Percentiles rank a stretch among this genome's conserved stretches.
Conservation (phyloP, 305 asterid genomes). For the Fraxinus nigra region DNA sequence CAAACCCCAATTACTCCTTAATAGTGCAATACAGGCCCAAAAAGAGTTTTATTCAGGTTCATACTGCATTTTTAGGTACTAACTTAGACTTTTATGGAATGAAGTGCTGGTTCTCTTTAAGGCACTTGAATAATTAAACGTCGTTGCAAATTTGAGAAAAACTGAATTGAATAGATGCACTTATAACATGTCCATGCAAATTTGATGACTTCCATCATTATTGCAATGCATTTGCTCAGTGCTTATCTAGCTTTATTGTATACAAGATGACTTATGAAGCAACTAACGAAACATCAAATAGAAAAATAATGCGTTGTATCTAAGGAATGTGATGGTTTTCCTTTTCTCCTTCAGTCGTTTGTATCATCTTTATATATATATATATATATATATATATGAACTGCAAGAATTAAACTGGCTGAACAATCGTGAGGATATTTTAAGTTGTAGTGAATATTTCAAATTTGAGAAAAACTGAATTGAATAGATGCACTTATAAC, state of each 20-base stretch:
- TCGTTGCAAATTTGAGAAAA: background rate
- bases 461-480: background rate
- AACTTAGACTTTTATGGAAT: background rate
- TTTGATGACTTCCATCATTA: background rate
- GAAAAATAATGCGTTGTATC: background rate
- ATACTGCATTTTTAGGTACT: background rate
- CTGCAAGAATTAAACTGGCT: background rate
- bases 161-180: slow-evolving; percentile 1
- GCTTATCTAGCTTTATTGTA: background rate
- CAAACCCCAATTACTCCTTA: background rate
- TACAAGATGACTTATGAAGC: background rate
- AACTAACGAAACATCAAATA: background rate
- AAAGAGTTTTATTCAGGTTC: background rate
- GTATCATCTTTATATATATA: no score
- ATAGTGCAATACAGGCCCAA: background rate
- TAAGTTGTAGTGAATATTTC: background rate
- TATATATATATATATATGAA: background rate
- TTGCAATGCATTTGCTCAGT: background rate
- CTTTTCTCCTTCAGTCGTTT: background rate
- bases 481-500: background rate
- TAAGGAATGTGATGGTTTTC: background rate
- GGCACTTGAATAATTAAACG: background rate
- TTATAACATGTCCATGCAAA: background rate
- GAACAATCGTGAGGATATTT: background rate
- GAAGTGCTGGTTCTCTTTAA: background rate